Evolutionary conservation across 2,329 filamentous ascomycete genomes (phyloP).

Genomic region (Fusarium sp.): DNA sequence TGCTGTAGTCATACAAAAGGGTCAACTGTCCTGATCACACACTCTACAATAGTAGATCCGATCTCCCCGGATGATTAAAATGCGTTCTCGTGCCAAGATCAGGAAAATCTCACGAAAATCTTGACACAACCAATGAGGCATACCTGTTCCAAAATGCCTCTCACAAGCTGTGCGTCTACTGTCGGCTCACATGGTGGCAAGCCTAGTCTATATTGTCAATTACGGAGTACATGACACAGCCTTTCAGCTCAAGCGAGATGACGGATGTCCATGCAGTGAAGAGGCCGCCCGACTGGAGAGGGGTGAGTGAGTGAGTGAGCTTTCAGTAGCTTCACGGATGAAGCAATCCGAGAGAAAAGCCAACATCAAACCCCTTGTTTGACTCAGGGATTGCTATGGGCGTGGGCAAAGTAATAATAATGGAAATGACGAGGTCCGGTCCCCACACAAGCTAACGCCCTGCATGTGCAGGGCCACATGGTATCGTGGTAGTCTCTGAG

Average conservation of each 20-base stretch:
- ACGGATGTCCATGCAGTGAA: no score
- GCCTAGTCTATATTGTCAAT: no score
- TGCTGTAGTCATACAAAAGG: not conserved
- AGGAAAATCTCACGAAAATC: not conserved
- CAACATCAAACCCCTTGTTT: not conserved
- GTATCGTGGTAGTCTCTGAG: not conserved
- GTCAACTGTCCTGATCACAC: not conserved
- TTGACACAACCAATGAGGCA: not conserved
- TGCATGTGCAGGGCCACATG: not conserved
- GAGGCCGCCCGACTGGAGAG: not conserved
- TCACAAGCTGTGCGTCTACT: not conserved
- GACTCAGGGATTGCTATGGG: not conserved
- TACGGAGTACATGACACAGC: no score
- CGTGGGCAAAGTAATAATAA: not conserved
- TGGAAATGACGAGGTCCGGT: not conserved
- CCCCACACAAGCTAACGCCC: constrained; percentile 1
- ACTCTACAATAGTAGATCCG: not conserved
- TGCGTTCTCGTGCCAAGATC: not conserved
- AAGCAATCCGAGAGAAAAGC: not conserved
- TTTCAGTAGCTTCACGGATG: not conserved
- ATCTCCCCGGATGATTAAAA: not conserved
- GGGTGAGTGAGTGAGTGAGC: not conserved
- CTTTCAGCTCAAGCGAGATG: no score
- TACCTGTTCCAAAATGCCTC: not conserved
- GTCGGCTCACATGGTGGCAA: not conserved